phyloP scores from a whole-genome alignment of 2,329 filamentous ascomycete species.

The Ophiostoma quercus region DNA sequence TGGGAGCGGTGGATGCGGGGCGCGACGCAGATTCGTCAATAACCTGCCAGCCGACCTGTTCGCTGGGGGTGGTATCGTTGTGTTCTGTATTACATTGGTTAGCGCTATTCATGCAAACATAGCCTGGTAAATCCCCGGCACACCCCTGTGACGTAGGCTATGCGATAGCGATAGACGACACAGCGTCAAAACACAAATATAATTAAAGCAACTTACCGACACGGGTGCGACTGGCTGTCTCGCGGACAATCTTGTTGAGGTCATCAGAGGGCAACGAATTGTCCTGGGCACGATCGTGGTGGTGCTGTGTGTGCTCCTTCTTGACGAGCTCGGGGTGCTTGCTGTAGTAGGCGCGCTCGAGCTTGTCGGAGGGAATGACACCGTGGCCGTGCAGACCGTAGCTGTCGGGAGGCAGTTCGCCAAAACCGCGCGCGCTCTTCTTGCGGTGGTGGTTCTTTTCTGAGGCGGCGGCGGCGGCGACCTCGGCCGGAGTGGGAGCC shows the following conservation, averaged over 20 bases:
- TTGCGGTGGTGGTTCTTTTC: conserved; percentile 61
- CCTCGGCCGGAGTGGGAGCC: conserved; percentile 71
- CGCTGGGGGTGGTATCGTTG: conserved; percentile 70
- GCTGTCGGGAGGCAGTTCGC: conserved; percentile 72
- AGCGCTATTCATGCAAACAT: neutral
- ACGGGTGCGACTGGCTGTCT: conserved; percentile 54
- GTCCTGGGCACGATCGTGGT: conserved; percentile 57
- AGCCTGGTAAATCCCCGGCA: too few relatives aligned
- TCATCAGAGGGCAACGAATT: conserved; percentile 86
- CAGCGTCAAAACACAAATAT: neutral
- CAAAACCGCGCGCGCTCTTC: conserved; percentile 65
- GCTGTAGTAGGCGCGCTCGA: conserved; percentile 87
- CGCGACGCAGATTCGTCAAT: conserved; percentile 78
- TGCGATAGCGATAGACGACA: neutral
- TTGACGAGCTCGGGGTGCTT: conserved; percentile 80
- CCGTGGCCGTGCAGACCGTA: conserved; percentile 92
- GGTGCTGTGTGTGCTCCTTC: conserved; percentile 61
- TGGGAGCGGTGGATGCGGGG: conserved; percentile 26
- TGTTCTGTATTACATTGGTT: conserved; percentile 51
- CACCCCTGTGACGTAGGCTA: neutral
- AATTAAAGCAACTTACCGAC: conserved; percentile 44
- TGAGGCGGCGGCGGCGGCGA: conserved; percentile 33
- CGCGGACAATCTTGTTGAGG: conserved; percentile 80
- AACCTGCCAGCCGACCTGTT: conserved; percentile 84
- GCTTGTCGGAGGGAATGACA: conserved; percentile 66